Conservation (phyloP, 768 basidiomycete genomes). For the Hygrocybe punicea region DNA sequence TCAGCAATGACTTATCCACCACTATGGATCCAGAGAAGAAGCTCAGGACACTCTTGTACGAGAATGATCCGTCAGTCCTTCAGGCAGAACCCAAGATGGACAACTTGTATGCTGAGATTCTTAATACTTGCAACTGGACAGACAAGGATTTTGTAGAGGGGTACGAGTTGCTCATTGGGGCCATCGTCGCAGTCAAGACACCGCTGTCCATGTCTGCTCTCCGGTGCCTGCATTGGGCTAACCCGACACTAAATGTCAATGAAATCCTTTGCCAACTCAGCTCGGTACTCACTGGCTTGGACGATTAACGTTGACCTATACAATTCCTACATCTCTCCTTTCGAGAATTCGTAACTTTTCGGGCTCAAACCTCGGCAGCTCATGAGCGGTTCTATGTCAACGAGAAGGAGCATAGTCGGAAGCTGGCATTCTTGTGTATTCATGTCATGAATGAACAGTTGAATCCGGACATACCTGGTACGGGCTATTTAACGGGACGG, state of each 20-base stretch:
- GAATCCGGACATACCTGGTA: background rate
- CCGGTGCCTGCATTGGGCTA: background rate
- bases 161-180: conserved; percentile 2
- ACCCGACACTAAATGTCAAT: background rate
- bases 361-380: background rate
- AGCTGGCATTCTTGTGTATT: background rate
- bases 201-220: conserved; percentile 4
- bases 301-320: background rate
- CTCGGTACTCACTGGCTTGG: conserved; percentile 3
- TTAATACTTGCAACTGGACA: conserved; percentile 3
- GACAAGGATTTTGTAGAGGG: background rate
- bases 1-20: conserved; percentile 13
- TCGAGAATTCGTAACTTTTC: background rate
- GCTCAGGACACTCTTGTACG: background rate
- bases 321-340: conserved; percentile 5
- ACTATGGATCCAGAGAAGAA: background rate
- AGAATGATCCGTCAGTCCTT: background rate
- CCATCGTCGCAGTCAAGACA: conserved; percentile 5
- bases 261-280: background rate
- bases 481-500: background rate
- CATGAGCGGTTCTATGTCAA: background rate
- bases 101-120: conserved; percentile 3
- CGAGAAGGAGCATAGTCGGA: background rate
- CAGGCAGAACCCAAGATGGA: conserved; percentile 2
- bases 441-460: background rate